phyloP scores from a whole-genome alignment of 202 grass and related monocot genomes.

The Dendrocalamus latiflorus region DNA sequence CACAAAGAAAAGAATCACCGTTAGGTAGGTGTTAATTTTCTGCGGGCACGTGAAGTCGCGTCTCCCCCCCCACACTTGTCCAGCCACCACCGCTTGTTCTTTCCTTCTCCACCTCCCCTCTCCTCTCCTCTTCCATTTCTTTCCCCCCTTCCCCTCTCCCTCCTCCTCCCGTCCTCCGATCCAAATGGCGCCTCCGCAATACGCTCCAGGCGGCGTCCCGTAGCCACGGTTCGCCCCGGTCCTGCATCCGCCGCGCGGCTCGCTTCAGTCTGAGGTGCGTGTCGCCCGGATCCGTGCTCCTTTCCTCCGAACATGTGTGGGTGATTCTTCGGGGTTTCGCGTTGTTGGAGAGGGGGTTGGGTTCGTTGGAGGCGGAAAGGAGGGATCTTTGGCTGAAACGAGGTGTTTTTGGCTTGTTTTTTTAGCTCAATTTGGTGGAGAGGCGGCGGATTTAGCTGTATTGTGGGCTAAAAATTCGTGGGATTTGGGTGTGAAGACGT shows the following conservation, averaged over 20 bases:
- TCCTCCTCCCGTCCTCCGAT: conserved; percentile 8
- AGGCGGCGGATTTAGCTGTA: background rate
- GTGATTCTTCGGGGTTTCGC: background rate
- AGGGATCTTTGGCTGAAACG: background rate
- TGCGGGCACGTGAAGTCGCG: no score
- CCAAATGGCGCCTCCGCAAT: conserved; percentile 25
- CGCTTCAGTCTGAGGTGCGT: conserved; percentile 31
- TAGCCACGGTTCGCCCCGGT: background rate
- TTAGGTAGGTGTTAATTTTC: no score
- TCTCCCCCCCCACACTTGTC: no score
- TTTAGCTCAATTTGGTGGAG: background rate
- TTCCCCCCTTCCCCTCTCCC: background rate
- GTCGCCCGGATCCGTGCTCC: conserved; percentile 24
- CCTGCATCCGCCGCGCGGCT: background rate
- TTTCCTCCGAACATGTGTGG: no score
- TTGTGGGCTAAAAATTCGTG: background rate
- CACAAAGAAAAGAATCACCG: no score
- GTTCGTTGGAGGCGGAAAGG: background rate
- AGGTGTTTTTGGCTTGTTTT: background rate
- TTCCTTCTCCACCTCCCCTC: conserved; percentile 14
- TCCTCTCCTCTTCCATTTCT: background rate
- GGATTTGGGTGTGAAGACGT: background rate
- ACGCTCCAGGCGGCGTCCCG: background rate
- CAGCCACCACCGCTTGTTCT: conserved; percentile 36
- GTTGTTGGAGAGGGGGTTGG: background rate